Conservation (phyloP, 306 rosid genomes). For the Albizia julibrissin region DNA sequence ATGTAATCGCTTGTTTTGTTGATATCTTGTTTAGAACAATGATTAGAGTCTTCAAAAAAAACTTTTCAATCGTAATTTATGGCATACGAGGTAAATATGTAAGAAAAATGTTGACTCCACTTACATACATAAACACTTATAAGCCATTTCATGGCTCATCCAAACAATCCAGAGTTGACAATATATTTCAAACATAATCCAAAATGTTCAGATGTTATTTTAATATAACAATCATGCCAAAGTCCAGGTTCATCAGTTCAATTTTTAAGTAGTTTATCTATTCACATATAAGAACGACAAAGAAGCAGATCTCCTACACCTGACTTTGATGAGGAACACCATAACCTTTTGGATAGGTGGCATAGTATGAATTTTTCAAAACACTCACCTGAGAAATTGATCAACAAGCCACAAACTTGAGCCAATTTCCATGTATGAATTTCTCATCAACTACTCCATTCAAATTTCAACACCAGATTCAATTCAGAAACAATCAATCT, state of each 20-base stretch:
- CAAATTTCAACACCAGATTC: neutral
- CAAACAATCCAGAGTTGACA: neutral
- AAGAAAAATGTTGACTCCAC: too few species aligned
- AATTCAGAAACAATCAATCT: slow-evolving; percentile 19
- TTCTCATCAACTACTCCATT: neutral
- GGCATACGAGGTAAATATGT: too few species aligned
- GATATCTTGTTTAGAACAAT: too few species aligned
- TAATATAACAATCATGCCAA: neutral
- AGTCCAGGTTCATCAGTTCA: neutral
- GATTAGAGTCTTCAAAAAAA: too few species aligned
- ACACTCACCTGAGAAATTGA: neutral
- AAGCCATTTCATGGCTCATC: too few species aligned
- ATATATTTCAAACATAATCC: neutral
- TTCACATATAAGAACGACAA: neutral
- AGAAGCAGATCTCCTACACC: neutral
- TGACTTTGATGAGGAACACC: neutral
- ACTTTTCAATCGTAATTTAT: too few species aligned
- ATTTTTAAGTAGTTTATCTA: neutral
- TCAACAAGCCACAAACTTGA: neutral
- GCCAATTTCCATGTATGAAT: neutral
- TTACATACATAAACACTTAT: too few species aligned
- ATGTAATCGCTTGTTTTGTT: neutral
- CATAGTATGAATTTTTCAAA: neutral
- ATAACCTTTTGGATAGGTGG: neutral
- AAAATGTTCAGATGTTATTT: neutral